Percentiles rank a stretch among this genome's conserved stretches.
phyloP scores from a whole-genome alignment of 495 filamentous ascomycete species.

The Neurospora terricola region DNA sequence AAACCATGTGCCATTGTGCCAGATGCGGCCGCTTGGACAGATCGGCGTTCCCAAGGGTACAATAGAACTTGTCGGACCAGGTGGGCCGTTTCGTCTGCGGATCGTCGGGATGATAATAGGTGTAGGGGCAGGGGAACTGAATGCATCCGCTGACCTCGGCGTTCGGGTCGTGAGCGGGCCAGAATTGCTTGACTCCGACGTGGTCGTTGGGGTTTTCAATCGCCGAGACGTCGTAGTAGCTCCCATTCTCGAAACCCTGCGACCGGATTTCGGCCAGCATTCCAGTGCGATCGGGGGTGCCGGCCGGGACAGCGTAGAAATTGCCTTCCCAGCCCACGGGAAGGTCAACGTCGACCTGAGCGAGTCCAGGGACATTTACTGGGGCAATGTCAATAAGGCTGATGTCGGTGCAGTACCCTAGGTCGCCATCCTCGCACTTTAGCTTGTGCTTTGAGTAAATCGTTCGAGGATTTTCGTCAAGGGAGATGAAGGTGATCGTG shows the following conservation, averaged over 20 bases:
- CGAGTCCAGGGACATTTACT: constrained; percentile 21
- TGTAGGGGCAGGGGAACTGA: constrained; percentile 35
- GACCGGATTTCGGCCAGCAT: constrained; percentile 46
- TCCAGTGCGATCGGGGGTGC: constrained; percentile 25
- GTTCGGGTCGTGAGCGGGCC: constrained; percentile 20
- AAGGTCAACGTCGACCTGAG: constrained; percentile 22
- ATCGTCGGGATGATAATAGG: constrained; percentile 42
- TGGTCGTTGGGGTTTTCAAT: constrained; percentile 41
- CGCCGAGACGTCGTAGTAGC: constrained; percentile 45
- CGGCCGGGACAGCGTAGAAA: constrained; percentile 33
- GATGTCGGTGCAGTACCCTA: constrained; percentile 4
- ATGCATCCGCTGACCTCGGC: constrained; percentile 34
- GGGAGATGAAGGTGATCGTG: constrained; percentile 38
- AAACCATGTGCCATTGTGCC: not conserved
- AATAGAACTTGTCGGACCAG: constrained; percentile 24
- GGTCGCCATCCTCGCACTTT: not conserved
- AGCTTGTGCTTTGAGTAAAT: constrained; percentile 28
- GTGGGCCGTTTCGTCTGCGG: constrained; percentile 33
- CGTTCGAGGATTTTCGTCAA: constrained; percentile 34
- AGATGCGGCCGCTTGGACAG: not conserved
- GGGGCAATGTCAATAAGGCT: constrained; percentile 12
- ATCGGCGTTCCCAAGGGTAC: constrained; percentile 27
- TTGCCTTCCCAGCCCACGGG: constrained; percentile 39
- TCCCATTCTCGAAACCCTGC: constrained; percentile 30
- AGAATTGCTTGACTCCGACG: constrained; percentile 36